A percentile compares a stretch with the other conserved stretches of the same genome.
phyloP scores from a whole-genome alignment of 108 stramenopile species.

The Nitzschia sp. region DNA sequence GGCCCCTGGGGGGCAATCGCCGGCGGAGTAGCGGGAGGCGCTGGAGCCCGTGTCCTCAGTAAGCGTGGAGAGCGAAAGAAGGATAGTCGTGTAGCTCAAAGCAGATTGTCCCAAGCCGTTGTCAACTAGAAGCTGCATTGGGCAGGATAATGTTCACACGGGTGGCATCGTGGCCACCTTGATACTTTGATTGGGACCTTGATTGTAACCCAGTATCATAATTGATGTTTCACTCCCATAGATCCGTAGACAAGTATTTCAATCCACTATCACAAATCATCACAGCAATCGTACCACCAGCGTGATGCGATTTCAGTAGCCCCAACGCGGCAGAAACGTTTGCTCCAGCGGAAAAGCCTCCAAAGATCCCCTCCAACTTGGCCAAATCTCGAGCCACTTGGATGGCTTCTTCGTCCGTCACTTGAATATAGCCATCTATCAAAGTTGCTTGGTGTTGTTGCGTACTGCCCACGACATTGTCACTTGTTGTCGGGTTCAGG shows the following conservation, averaged over 20 bases:
- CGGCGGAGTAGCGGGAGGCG: constrained; percentile 17
- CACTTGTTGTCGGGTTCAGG: not conserved
- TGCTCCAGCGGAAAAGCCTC: constrained; percentile 34
- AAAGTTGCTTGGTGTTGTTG: not conserved
- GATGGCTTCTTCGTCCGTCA: constrained; percentile 27
- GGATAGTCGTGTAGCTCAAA: constrained; percentile 15
- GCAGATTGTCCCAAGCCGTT: not conserved
- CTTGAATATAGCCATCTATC: constrained; percentile 26
- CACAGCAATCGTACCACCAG: constrained; percentile 6
- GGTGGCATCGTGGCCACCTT: not conserved
- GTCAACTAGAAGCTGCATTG: not conserved
- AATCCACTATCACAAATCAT: constrained; percentile 39
- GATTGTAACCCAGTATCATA: not conserved
- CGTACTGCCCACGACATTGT: not conserved
- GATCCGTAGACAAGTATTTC: constrained; percentile 35
- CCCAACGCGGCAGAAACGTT: constrained; percentile 24
- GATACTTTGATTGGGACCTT: not conserved
- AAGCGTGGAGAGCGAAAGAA: constrained; percentile 21
- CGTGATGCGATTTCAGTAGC: constrained; percentile 1
- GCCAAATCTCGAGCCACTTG: constrained; percentile 21
- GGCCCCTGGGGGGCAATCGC: constrained; percentile 16
- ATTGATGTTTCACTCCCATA: constrained; percentile 6
- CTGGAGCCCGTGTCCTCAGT: constrained; percentile 19
- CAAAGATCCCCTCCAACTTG: constrained; percentile 29
- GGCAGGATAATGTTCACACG: not conserved